phyloP scores from a whole-genome alignment of 768 basidiomycete species.

The Agaricus bisporus region DNA sequence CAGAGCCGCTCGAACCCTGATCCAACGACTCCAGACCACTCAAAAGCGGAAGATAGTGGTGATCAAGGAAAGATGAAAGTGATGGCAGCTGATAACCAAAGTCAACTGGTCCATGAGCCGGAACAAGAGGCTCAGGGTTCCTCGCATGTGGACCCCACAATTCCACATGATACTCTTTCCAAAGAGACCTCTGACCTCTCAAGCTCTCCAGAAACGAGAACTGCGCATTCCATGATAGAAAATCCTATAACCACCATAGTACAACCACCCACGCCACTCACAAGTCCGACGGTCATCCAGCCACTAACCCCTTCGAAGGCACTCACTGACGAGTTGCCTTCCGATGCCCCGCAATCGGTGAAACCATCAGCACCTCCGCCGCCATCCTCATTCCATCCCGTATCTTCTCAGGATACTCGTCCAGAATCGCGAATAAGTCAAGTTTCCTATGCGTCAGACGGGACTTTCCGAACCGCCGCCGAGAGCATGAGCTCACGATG shows the following conservation, averaged over 20 bases:
- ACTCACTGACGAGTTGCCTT: neutral
- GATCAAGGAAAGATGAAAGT: neutral
- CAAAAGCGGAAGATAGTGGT: neutral
- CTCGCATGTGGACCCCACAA: neutral
- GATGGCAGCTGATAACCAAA: neutral
- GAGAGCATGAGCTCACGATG: constrained; percentile 11
- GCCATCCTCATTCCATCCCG: neutral
- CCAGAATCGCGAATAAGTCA: constrained; percentile 10
- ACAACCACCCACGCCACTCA: neutral
- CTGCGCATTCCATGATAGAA: too few relatives aligned
- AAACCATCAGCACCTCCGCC: neutral
- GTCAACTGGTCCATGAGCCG: neutral
- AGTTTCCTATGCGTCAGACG: constrained; percentile 2
- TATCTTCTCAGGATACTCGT: constrained; percentile 1
- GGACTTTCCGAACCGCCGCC: constrained; percentile 12
- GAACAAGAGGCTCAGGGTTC: neutral
- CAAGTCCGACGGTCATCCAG: neutral
- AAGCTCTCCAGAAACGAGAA: neutral
- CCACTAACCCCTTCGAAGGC: neutral
- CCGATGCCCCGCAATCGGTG: neutral
- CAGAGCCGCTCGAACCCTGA: too few relatives aligned
- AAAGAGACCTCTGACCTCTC: neutral
- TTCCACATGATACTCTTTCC: neutral
- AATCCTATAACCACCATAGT: neutral
- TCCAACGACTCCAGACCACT: too few relatives aligned